Evolutionary conservation across 495 filamentous ascomycete species (phyloP).

Genomic region (Xylaria cubensis): DNA sequence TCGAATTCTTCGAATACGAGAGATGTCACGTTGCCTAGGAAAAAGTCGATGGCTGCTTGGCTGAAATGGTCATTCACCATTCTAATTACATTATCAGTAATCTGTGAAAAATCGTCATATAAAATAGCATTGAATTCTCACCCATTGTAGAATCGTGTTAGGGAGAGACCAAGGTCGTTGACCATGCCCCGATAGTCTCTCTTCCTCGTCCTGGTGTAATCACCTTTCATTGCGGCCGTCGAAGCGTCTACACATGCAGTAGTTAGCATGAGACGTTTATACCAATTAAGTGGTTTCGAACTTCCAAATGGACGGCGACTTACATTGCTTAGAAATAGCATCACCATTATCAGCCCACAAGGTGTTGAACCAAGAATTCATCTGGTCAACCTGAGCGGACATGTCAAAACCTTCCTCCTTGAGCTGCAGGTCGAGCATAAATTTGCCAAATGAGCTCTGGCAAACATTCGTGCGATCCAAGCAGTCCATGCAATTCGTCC

Average conservation of each 20-base stretch:
- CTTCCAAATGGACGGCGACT: constrained; percentile 16
- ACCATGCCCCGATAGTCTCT: constrained; percentile 90
- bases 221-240: constrained; percentile 91
- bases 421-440: constrained; percentile 77
- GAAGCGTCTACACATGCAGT: constrained; percentile 69
- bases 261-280: not conserved
- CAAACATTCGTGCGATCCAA: constrained; percentile 93
- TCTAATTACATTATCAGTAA: constrained; percentile 60
- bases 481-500: constrained; percentile 98
- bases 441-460: constrained; percentile 82
- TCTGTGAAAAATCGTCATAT: not conserved
- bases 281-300: no score
- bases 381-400: constrained; percentile 69
- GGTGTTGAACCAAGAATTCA: constrained; percentile 89
- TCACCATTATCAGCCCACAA: constrained; percentile 96
- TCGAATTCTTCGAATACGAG: constrained; percentile 92
- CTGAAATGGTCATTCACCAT: constrained; percentile 97
- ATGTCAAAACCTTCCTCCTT: constrained; percentile 75
- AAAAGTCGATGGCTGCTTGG: constrained; percentile 90
- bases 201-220: constrained; percentile 90
- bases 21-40: constrained; percentile 85
- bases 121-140: constrained; percentile 33
- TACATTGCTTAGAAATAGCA: constrained; percentile 70
- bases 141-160: constrained; percentile 73
- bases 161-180: constrained; percentile 88